Base-by-base conservation (phyloP, 2,329 filamentous ascomycete genomes). In the Penicillium aurantiogriseum region DNA sequence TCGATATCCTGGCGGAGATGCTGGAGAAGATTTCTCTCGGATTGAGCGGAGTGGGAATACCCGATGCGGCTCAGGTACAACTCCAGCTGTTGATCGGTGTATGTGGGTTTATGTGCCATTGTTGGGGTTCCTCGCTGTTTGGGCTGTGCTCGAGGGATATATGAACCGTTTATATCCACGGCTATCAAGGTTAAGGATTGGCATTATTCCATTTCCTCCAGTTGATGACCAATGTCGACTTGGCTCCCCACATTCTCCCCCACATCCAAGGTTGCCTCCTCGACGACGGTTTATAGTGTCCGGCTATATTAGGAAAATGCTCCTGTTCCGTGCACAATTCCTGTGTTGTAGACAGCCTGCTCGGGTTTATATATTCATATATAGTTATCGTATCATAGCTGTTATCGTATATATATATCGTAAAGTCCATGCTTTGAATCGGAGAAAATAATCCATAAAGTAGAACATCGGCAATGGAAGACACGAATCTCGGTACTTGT, bases 1-100 rank as follows among this genome's bases (percentile, higher is more conserved):
- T 70, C 49, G 29, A 74, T 68, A 10, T 63, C 56, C 7, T 66
- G 53, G 48, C 69, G 68, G 27, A 74, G 59, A 42, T 68, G 61
- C 17, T 68, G 54, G 3, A 75, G 63, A 5, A 65, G 62, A 36
- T 64, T 59, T 36, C 49, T 51, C 5, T 57, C 63, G 33, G 61
- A 36, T 15, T 31, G 31, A 23, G 59, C 19, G 42, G 57, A 59
- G 17, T 63, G 42, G 27, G 63, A 56, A 55, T 71, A 71, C 9
- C 51, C 53, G 44, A 76, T 71, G 31, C 69, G 69, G 35, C 64
- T 51, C 25, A 77, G 67, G 55, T 78, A 78, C 42, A 59, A 57
- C 40, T 71, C 66, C 15, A 79, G 60, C 53, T 77, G 75, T 0
- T 71, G 62, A 17, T 69, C 61, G 27, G 71, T 71, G 58, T 75